Evolutionary conservation across 2,329 filamentous ascomycete species (phyloP).

Genomic region (Penicillium sp.): DNA sequence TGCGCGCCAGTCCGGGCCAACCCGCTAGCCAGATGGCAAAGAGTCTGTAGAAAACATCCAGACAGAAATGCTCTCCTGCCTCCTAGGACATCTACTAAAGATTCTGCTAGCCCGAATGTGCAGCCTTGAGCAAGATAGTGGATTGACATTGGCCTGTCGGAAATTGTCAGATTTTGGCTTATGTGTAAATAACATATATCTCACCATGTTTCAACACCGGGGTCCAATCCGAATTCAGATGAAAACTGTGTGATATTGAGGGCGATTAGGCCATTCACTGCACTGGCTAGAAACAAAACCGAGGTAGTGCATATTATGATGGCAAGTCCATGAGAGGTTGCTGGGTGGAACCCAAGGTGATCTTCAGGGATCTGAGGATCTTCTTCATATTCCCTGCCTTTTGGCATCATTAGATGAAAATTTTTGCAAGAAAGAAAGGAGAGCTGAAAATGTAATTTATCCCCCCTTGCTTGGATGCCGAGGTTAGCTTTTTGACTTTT

Average conservation of each 20-base stretch:
- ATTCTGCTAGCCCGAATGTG: conserved; percentile 12
- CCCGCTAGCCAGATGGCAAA: neutral
- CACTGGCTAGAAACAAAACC: neutral
- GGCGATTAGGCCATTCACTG: neutral
- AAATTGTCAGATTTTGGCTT: neutral
- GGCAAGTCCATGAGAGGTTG: neutral
- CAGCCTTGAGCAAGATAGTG: conserved; percentile 7
- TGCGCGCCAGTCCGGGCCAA: neutral
- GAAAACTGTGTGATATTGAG: neutral
- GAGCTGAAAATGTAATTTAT: too few species aligned
- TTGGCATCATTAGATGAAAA: neutral
- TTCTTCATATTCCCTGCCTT: neutral
- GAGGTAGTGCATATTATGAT: neutral
- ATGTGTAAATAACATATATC: neutral
- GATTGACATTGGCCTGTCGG: conserved; percentile 5
- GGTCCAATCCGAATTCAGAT: neutral
- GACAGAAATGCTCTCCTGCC: conserved; percentile 6
- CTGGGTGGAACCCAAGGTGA: neutral
- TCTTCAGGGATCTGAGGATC: neutral
- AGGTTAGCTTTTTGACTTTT: too few species aligned
- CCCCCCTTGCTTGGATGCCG: too few species aligned
- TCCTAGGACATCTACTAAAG: conserved; percentile 7
- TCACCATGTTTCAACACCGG: conserved; percentile 5
- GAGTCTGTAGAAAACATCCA: conserved; percentile 4
- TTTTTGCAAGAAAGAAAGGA: too few species aligned